phyloP scores from a whole-genome alignment of 495 filamentous ascomycete species.

The Talaromyces stipitatus region DNA sequence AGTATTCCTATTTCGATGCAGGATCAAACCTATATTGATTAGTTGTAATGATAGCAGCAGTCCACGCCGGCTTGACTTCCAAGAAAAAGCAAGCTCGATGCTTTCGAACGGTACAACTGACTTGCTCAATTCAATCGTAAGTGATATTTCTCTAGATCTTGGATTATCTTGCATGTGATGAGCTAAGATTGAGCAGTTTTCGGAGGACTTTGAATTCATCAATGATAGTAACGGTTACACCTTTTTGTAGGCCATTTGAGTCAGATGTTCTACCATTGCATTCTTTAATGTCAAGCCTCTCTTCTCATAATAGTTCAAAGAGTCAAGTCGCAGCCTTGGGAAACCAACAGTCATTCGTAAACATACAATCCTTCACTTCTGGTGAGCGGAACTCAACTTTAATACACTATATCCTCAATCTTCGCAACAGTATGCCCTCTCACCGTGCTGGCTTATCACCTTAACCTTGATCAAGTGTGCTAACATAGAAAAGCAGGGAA shows the following conservation, averaged over 20 bases:
- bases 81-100: background rate
- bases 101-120: background rate
- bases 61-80: background rate
- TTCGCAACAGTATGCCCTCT: no score
- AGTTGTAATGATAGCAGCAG: background rate
- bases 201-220: background rate
- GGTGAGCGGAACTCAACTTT: no score
- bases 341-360: background rate
- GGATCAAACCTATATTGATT: background rate
- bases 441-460: no score
- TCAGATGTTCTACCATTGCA: background rate
- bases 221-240: slow-evolving; percentile 1
- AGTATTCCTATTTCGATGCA: background rate
- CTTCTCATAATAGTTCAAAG: background rate
- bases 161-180: background rate
- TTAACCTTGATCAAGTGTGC: no score
- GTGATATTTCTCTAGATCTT: background rate
- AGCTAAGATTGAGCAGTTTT: background rate
- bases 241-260: background rate
- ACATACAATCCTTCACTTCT: background rate
- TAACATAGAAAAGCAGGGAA: no score
- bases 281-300: background rate
- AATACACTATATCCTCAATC: background rate
- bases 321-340: background rate
- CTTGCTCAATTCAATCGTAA: slow-evolving; percentile 1